phyloP scores from a whole-genome alignment of 495 filamentous ascomycete species.

The Penicillium macrosclerotiorum region DNA sequence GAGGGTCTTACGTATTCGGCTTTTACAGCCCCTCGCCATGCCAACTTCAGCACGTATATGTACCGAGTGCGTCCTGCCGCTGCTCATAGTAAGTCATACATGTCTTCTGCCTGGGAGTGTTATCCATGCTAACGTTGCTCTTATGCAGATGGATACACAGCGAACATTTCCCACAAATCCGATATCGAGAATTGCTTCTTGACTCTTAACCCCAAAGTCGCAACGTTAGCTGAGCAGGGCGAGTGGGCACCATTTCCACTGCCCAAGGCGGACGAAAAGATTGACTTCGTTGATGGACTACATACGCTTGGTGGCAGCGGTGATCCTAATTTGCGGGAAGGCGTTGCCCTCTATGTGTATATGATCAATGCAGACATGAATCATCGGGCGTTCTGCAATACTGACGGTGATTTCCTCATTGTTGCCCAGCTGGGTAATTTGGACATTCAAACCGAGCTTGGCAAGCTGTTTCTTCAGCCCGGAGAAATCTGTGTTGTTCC shows the following conservation, averaged over 20 bases:
- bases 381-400: slow-evolving; percentile 38
- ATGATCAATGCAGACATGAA: slow-evolving; percentile 14
- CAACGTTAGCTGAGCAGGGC: slow-evolving; percentile 34
- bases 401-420: slow-evolving; percentile 43
- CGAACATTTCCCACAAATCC: slow-evolving; percentile 31
- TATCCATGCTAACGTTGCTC: neutral
- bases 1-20: slow-evolving; percentile 61
- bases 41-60: slow-evolving; percentile 43
- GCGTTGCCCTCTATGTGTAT: slow-evolving; percentile 14
- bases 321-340: slow-evolving; percentile 12
- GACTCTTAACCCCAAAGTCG: slow-evolving; percentile 37
- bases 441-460: slow-evolving; percentile 43
- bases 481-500: slow-evolving; percentile 44
- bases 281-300: slow-evolving; percentile 41
- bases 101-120: neutral
- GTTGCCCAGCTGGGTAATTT: slow-evolving; percentile 39
- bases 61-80: slow-evolving; percentile 40
- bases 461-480: slow-evolving; percentile 39
- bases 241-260: slow-evolving; percentile 44
- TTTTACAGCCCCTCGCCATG: slow-evolving; percentile 38
- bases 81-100: slow-evolving; percentile 33
- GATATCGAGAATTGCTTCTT: slow-evolving; percentile 42
- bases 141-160: slow-evolving; percentile 33
- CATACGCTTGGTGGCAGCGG: slow-evolving; percentile 41
- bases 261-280: slow-evolving; percentile 29